Evolutionary conservation across 495 filamentous ascomycete genomes (phyloP), one percentile per base, ranked within the genome.

Genomic region (Sphaerosporella brunnea): DNA sequence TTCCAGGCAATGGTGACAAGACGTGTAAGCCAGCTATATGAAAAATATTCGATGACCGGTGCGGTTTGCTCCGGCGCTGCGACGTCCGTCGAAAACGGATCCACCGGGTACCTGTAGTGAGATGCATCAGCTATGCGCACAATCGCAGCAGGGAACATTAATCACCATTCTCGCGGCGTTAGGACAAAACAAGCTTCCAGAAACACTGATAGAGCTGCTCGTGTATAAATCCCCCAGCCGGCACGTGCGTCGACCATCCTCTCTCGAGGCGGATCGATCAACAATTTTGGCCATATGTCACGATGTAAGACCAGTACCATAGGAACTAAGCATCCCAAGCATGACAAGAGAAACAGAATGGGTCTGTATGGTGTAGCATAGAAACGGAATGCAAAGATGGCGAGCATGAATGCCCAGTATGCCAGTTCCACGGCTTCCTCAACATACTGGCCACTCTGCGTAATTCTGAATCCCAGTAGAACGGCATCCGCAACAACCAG

Each of bases 231-330:
- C 2, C 21, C 19, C 54, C 55, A 58, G 4, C 54, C 55, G 20
- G 23, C 34, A 16, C 56, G 55, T 13, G 51, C 55, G 48, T 59
- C 48, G 15, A 26, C 38, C 7, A 47, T 26, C 16, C 45, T 59
- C 32, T 55, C 55, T 13, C 41, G 55, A 3, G 51, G 53, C 20
- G 56, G 52, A 36, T 55, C 23, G 25, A 48, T 55, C 20, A 59
- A 45, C n/a, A 59, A 25, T 10, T 55, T 59, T 11, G 56, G 56
- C 45, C 56, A 59, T 18, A 59, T 16, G 35, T 59, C 56, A 15
- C 56, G 51, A 24, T 55, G 45, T 24, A 55, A 37, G 30, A 54
- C 30, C 21, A 59, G 48, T 13, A 59, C 19, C 20, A 51, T 32
- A 15, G 56, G 56, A 26, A 59, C 38, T 20, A 59, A 30, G 38